Conservation (phyloP, 192 early-diverging fungal genomes). For the Fimicolochytrium jonesii region DNA sequence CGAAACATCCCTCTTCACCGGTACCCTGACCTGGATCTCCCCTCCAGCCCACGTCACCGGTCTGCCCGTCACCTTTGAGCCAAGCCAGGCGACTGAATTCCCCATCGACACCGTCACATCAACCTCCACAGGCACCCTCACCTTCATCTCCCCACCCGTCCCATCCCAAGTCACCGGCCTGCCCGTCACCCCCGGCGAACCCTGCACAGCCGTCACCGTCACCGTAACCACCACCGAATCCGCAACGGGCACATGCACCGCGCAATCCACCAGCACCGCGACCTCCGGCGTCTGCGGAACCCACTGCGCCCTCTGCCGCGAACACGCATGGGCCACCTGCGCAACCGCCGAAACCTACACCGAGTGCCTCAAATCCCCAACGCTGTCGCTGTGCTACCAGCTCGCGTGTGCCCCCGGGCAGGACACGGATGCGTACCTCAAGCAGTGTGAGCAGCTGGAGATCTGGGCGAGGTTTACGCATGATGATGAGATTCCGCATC, state of each 20-base stretch:
- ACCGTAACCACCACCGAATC: slow-evolving; percentile 1
- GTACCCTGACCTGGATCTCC: not conserved
- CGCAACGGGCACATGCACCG: too few relatives aligned
- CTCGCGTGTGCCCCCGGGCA: slow-evolving; percentile 13
- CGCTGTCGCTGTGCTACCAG: slow-evolving; percentile 7
- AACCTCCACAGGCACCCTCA: not conserved
- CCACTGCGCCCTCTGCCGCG: slow-evolving; percentile 1
- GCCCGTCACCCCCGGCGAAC: not conserved
- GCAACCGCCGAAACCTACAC: slow-evolving; percentile 11
- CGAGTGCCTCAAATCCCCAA: slow-evolving; percentile 6
- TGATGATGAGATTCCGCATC: slow-evolving; percentile 4
- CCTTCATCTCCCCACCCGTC: slow-evolving; percentile 1
- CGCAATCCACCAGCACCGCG: not conserved
- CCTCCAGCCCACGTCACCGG: not conserved
- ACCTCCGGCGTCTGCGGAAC: not conserved
- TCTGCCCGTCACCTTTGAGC: not conserved
- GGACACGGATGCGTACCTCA: slow-evolving; percentile 5
- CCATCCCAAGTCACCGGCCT: not conserved
- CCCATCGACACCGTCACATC: not conserved
- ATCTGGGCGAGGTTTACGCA: slow-evolving; percentile 11
- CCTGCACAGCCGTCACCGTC: not conserved
- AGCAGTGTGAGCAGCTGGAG: slow-evolving; percentile 18
- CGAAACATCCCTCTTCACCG: not conserved
- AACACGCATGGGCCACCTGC: slow-evolving; percentile 8
- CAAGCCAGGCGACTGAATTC: not conserved